Evolutionary conservation across 228 moss, liverwort and hornwort species (phyloP).

Genomic region (Sphagnum fallax): DNA sequence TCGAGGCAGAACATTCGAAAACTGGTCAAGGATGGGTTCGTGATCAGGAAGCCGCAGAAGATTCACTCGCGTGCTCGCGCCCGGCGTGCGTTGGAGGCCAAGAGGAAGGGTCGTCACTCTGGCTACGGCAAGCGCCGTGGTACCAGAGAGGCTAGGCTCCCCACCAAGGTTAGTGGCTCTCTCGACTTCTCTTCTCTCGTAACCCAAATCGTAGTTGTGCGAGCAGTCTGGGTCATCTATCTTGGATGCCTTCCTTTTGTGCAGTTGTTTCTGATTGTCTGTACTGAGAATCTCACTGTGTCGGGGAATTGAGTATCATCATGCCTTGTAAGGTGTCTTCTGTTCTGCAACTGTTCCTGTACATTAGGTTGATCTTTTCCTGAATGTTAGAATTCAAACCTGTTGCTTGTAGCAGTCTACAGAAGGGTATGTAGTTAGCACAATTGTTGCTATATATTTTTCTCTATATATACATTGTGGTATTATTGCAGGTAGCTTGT

Average conservation of each 20-base stretch:
- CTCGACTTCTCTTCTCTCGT: background rate
- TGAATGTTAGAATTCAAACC: background rate
- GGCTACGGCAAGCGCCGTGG: conserved; percentile 42
- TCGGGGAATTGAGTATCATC: too few relatives aligned
- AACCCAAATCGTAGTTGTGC: background rate
- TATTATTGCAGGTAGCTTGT: background rate
- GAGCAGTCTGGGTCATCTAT: background rate
- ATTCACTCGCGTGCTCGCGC: conserved; percentile 46
- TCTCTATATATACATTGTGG: too few relatives aligned
- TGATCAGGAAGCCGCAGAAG: conserved; percentile 44
- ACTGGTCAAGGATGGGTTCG: conserved; percentile 48
- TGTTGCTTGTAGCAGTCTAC: background rate
- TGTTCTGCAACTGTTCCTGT: too few relatives aligned
- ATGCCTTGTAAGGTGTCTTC: too few relatives aligned
- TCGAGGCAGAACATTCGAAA: conserved; percentile 44
- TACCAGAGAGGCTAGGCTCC: conserved; percentile 43
- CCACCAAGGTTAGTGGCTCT: conserved; percentile 20
- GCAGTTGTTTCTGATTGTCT: background rate
- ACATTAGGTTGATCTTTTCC: too few relatives aligned
- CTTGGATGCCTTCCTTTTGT: background rate
- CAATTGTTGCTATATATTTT: too few relatives aligned
- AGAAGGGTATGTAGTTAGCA: too few relatives aligned
- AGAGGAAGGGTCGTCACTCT: conserved; percentile 41
- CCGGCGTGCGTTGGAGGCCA: conserved; percentile 43
- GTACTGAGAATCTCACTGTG: background rate